A percentile compares a stretch with the other conserved stretches of the same genome.
Conservation (phyloP, 2,329 filamentous ascomycete genomes). For the Aspergillus ibericus region DNA sequence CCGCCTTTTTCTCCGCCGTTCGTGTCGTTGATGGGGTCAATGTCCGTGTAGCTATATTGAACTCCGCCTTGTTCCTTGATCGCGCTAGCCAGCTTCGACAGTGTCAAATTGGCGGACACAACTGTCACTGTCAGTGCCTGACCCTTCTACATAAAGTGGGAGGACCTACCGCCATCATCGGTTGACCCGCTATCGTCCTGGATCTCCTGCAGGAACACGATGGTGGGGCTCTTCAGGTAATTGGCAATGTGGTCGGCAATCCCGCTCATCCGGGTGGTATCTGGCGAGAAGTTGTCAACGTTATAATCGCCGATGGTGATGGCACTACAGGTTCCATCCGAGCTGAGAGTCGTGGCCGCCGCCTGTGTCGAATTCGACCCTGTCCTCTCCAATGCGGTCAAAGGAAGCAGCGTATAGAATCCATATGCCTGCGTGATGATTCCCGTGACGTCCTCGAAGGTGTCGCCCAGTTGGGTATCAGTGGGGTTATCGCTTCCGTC, state of each 20-base stretch:
- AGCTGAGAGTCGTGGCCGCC: slow-evolving; percentile 54
- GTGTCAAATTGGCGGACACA: slow-evolving; percentile 59
- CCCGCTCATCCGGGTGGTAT: slow-evolving; percentile 54
- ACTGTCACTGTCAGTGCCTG: slow-evolving; percentile 21
- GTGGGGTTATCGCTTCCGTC: slow-evolving; percentile 63
- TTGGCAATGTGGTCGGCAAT: slow-evolving; percentile 66
- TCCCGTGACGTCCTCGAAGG: slow-evolving; percentile 66
- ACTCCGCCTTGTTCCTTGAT: slow-evolving; percentile 53
- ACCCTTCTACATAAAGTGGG: not conserved
- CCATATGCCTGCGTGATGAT: slow-evolving; percentile 66
- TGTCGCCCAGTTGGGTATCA: slow-evolving; percentile 64
- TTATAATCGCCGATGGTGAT: slow-evolving; percentile 69
- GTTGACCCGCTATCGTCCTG: slow-evolving; percentile 66
- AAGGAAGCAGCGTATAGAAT: slow-evolving; percentile 67
- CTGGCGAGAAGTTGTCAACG: slow-evolving; percentile 65
- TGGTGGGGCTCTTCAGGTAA: slow-evolving; percentile 62
- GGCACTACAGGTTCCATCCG: slow-evolving; percentile 55
- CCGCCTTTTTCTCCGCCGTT: slow-evolving; percentile 69
- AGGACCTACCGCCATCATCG: slow-evolving; percentile 55
- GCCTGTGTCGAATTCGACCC: slow-evolving; percentile 48
- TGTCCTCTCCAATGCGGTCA: slow-evolving; percentile 56
- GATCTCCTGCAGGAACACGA: slow-evolving; percentile 70
- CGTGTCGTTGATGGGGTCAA: slow-evolving; percentile 59
- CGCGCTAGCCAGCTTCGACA: slow-evolving; percentile 55
- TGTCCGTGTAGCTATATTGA: slow-evolving; percentile 60